Base-by-base conservation (phyloP, 1,139 yeast genomes). In the Taphrina sp. region DNA sequence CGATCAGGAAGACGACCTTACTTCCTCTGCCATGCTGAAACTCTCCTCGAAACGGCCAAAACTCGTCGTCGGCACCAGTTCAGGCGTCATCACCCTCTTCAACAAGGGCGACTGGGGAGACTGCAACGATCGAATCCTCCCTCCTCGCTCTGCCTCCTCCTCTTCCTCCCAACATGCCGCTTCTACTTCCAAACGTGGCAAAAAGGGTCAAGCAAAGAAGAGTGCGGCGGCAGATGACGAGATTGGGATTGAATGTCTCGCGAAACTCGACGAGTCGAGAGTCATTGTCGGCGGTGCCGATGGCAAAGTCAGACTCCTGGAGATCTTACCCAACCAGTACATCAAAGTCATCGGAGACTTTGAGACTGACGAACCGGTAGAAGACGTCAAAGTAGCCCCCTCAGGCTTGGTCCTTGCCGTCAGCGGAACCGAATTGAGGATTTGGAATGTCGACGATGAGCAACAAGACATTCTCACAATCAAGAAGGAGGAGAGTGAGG, bases 1-100 rank as follows among this genome's bases (percentile, higher is more conserved):
- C 16, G 58, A 57, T 26, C 58, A 53, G 20, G 60, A 45, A n/a
- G 59, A 56, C 34, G 60, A 58, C 28, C 31, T 57, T 23, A 52
- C 58, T 2, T 38, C 51, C n/a, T 56, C 54, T 16, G 34, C 35
- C 10, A 33, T 57, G 22, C 38, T 51, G 23, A 43, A 56, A 22
- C 38, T 16, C 16, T 10, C 23, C n/a, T 16, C 47, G 34, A 35
- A 43, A n/a, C 16, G 33, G 4, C 47, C 37, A 5, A 52, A 52
- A 19, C 26, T 58, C 3, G 38, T 45, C 16, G 58, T 58, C 17
- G 60, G 60, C 3, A 51, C 57, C 3, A 35, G 52, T 3, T 35
- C 51, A 5, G 60, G 60, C 20, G 54, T 52, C 12, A 29, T 45
- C 16, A 23, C 49, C 20, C 24, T 58, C 22, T 58, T 58, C 44